phyloP scores from a whole-genome alignment of 2,329 filamentous ascomycete species.

The Daldinia sp. region DNA sequence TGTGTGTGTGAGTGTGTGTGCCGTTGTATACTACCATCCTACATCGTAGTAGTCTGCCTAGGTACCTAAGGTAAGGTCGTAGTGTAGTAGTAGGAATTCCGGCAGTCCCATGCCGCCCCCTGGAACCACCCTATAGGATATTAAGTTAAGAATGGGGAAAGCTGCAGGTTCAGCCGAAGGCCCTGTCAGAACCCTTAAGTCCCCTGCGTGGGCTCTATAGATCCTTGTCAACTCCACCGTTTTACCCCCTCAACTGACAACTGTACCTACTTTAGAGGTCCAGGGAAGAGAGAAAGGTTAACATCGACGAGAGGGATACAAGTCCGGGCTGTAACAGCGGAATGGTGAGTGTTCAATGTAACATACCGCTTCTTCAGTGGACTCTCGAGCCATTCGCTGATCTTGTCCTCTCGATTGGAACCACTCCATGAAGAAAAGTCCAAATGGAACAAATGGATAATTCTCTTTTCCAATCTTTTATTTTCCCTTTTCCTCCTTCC shows the following conservation, averaged over 20 bases:
- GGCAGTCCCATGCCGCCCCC: constrained; percentile 35
- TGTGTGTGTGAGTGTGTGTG: constrained; percentile 13
- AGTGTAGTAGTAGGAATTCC: constrained; percentile 35
- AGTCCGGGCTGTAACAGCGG: constrained; percentile 7
- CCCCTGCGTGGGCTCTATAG: constrained; percentile 34
- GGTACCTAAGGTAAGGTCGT: too few species aligned
- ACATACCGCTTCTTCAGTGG: constrained; percentile 33
- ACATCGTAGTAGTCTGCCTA: constrained; percentile 6
- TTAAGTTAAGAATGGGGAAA: constrained; percentile 37
- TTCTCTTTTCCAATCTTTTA: constrained; percentile 22
- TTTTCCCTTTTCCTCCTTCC: constrained; percentile 27
- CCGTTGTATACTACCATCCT: constrained; percentile 15
- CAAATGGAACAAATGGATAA: constrained; percentile 17
- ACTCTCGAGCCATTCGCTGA: constrained; percentile 21
- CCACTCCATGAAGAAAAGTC: constrained; percentile 22
- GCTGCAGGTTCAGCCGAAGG: constrained; percentile 35
- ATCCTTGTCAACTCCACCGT: constrained; percentile 30
- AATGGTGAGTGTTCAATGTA: constrained; percentile 26
- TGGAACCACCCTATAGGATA: constrained; percentile 32
- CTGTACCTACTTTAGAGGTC: constrained; percentile 34
- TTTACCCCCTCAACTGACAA: constrained; percentile 36
- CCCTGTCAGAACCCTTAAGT: constrained; percentile 36
- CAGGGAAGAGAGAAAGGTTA: not conserved
- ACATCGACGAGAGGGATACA: constrained; percentile 6
- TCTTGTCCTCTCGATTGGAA: constrained; percentile 34